Conservation (phyloP, 2,329 filamentous ascomycete genomes). For the Ophiostoma tasmaniense region DNA sequence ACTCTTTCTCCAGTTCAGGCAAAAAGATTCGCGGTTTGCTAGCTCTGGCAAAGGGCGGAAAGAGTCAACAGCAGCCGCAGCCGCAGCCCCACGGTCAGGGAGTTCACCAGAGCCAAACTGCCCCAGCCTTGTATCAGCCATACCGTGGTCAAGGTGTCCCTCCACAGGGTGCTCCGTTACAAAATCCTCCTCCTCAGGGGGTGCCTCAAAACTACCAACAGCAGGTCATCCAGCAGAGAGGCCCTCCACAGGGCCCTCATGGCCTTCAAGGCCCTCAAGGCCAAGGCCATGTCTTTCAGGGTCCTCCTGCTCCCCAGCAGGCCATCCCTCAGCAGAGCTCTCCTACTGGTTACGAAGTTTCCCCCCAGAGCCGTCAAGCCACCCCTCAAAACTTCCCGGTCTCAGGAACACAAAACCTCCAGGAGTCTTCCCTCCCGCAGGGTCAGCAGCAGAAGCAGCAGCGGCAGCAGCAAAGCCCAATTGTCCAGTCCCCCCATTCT, state of each 20-base stretch:
- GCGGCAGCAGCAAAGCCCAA: background rate
- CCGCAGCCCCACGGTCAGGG: background rate
- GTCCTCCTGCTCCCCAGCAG: background rate
- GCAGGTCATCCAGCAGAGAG: background rate
- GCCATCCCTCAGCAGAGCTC: background rate
- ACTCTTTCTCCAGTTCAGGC: background rate
- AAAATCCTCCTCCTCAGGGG: background rate
- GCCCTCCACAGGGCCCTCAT: background rate
- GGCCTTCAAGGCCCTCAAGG: background rate
- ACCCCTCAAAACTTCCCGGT: slow-evolving; percentile 13
- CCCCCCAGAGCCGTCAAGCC: slow-evolving; percentile 13
- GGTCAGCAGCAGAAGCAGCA: background rate
- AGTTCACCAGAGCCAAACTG: background rate
- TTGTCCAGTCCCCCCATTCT: background rate
- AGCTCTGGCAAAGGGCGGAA: slow-evolving; percentile 15
- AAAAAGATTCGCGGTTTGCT: slow-evolving; percentile 16
- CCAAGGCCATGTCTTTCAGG: background rate
- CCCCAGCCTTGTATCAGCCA: slow-evolving; percentile 3
- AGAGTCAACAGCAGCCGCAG: slow-evolving; percentile 9
- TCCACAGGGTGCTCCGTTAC: background rate
- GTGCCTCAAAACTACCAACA: background rate
- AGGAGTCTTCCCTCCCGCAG: background rate
- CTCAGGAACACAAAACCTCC: slow-evolving; percentile 1
- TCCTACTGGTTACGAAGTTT: slow-evolving; percentile 8
- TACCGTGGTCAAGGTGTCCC: slow-evolving; percentile 2